phyloP scores from a whole-genome alignment of 345 rosid species.

The Populus alba region DNA sequence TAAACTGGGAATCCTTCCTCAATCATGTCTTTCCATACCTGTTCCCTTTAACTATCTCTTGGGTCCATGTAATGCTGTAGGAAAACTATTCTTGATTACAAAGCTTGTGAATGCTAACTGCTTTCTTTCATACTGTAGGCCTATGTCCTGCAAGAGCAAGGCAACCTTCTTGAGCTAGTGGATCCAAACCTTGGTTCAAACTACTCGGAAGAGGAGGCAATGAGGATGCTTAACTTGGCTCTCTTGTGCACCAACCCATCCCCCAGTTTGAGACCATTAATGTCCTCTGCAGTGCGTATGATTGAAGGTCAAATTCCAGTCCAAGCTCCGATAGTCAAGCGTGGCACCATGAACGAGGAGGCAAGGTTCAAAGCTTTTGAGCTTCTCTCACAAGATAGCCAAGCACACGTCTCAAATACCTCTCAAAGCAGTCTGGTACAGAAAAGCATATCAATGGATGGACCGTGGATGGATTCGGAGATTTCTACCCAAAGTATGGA shows the following conservation, averaged over 20 bases:
- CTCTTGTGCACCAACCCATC: constrained; percentile 87
- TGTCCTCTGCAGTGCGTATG: constrained; percentile 85
- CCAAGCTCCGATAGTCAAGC: constrained; percentile 69
- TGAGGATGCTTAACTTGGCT: constrained; percentile 64
- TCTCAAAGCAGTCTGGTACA: constrained; percentile 45
- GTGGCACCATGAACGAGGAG: constrained; percentile 41
- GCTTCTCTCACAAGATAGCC: constrained; percentile 60
- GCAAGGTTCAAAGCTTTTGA: constrained; percentile 82
- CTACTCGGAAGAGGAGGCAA: constrained; percentile 57
- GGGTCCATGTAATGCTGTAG: too few relatives aligned
- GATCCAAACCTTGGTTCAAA: constrained; percentile 62
- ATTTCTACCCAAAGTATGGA: constrained; percentile 37
- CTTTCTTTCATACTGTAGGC: constrained; percentile 43
- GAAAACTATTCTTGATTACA: neutral
- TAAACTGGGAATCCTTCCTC: too few relatives aligned
- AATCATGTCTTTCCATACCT: too few relatives aligned
- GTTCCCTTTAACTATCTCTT: too few relatives aligned
- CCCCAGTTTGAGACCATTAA: constrained; percentile 80
- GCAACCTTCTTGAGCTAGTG: constrained; percentile 77
- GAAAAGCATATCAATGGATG: constrained; percentile 52
- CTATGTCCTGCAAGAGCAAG: constrained; percentile 89
- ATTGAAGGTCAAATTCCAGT: constrained; percentile 68
- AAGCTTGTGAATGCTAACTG: neutral
- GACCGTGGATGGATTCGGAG: constrained; percentile 63
- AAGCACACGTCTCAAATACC: constrained; percentile 38